Evolutionary conservation across 192 early-diverging fungal species (phyloP).

Genomic region (Powellomyces hirtus): DNA sequence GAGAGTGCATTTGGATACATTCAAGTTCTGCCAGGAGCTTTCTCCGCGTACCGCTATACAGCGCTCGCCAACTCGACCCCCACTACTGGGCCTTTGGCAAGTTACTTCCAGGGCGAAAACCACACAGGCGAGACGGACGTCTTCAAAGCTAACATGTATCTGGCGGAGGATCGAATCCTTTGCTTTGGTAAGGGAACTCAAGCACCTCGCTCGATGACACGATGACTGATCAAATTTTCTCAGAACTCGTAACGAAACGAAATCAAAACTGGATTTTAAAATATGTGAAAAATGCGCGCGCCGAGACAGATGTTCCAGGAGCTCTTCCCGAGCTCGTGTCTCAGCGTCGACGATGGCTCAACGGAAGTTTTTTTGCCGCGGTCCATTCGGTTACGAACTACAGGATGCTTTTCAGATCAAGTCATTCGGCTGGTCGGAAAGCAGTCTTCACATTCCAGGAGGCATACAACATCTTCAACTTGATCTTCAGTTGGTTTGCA

Average conservation of each 20-base stretch:
- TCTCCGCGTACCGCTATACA: slow-evolving; percentile 77
- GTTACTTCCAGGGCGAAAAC: slow-evolving; percentile 66
- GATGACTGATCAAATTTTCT: too few species aligned
- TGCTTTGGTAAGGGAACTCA: not conserved
- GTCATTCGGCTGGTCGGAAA: slow-evolving; percentile 70
- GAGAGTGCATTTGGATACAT: slow-evolving; percentile 88
- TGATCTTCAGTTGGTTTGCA: slow-evolving; percentile 66
- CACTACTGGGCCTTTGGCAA: slow-evolving; percentile 63
- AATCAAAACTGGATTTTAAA: slow-evolving; percentile 62
- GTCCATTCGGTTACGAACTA: slow-evolving; percentile 80
- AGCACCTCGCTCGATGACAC: too few species aligned
- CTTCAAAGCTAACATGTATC: slow-evolving; percentile 75
- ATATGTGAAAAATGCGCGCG: slow-evolving; percentile 78
- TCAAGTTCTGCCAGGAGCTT: slow-evolving; percentile 85
- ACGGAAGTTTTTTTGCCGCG: slow-evolving; percentile 91
- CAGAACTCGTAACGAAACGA: slow-evolving; percentile 74
- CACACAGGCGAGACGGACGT: slow-evolving; percentile 50
- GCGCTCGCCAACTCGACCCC: slow-evolving; percentile 70
- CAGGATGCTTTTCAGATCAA: slow-evolving; percentile 69
- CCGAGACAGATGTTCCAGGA: slow-evolving; percentile 89
- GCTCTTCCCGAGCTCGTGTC: slow-evolving; percentile 86
- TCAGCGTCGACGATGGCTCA: slow-evolving; percentile 93
- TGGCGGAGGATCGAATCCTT: slow-evolving; percentile 54
- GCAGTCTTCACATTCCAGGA: slow-evolving; percentile 72
- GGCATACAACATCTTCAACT: slow-evolving; percentile 73